Evolutionary conservation across 345 rosid species (phyloP).

Genomic region (Hypericum androsaemum): DNA sequence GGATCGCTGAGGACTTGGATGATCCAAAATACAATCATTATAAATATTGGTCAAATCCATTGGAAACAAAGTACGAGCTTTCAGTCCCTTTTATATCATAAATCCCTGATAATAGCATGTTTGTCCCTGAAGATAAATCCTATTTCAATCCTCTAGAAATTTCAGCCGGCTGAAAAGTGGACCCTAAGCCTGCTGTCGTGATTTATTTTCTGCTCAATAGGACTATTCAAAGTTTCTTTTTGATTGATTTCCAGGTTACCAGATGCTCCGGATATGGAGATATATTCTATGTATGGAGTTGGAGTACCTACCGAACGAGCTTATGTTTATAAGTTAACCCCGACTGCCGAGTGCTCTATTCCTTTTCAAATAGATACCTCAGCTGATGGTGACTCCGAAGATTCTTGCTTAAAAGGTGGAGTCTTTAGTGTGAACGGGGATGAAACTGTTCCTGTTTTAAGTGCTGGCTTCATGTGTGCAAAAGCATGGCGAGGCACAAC

Average conservation of each 20-base stretch:
- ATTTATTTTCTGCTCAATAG: no score
- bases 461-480: constrained; percentile 90
- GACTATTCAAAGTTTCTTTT: no score
- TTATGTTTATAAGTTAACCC: constrained; percentile 62
- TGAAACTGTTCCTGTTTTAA: constrained; percentile 82
- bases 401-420: constrained; percentile 64
- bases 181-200: no score
- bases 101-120: no score
- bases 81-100: background rate
- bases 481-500: constrained; percentile 97
- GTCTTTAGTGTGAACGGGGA: constrained; percentile 83
- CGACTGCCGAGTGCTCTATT: constrained; percentile 63
- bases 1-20: constrained; percentile 59
- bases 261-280: constrained; percentile 86
- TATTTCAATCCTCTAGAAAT: no score
- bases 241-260: constrained; percentile 51
- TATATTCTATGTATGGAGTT: constrained; percentile 79
- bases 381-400: constrained; percentile 48
- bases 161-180: no score
- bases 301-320: constrained; percentile 96
- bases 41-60: constrained; percentile 65
- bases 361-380: constrained; percentile 86
- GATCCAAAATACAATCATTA: constrained; percentile 51
- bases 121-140: no score
- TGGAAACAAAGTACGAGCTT: constrained; percentile 50